phyloP scores from a whole-genome alignment of 371 early-diverging fungal genomes.

The Batkoa obscura region DNA sequence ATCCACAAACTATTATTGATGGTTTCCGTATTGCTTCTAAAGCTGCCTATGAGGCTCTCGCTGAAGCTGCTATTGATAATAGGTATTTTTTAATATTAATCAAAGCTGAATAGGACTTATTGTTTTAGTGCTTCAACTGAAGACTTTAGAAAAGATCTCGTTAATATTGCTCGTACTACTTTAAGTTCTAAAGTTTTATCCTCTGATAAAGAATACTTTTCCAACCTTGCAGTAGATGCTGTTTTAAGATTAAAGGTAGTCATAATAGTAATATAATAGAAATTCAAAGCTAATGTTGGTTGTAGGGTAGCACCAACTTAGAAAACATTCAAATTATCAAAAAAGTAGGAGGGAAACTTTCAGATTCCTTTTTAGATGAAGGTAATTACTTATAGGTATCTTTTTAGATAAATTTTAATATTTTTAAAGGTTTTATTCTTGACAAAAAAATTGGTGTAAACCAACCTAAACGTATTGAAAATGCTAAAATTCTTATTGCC shows the following conservation, averaged over 20 bases:
- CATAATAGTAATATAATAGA: background rate
- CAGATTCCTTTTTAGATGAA: conserved; percentile 94
- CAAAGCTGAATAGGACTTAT: background rate
- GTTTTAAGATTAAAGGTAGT: conserved; percentile 68
- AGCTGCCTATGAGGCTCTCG: conserved; percentile 74
- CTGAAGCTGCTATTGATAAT: conserved; percentile 67
- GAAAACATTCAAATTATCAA: conserved; percentile 99
- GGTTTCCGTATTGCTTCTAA: conserved; percentile 88
- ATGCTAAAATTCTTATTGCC: conserved; percentile 93
- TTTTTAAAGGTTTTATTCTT: conserved; percentile 65
- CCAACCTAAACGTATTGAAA: conserved; percentile 89
- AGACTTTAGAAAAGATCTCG: conserved; percentile 65
- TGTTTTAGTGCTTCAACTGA: conserved; percentile 26
- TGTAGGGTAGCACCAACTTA: conserved; percentile 80
- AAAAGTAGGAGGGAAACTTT: conserved; percentile 89
- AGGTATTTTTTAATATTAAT: conserved; percentile 12
- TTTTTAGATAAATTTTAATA: background rate
- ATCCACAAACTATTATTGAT: conserved; percentile 96
- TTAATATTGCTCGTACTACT: conserved; percentile 97
- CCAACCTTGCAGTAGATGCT: conserved; percentile 93
- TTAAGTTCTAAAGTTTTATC: conserved; percentile 95
- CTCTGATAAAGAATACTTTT: conserved; percentile 92
- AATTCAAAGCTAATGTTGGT: background rate
- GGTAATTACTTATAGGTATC: conserved; percentile 20
- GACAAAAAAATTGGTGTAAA: conserved; percentile 97